Evolutionary conservation across 768 basidiomycete genomes (phyloP), one percentile per base, ranked within the genome.

Genomic region (Lentinula sp.): DNA sequence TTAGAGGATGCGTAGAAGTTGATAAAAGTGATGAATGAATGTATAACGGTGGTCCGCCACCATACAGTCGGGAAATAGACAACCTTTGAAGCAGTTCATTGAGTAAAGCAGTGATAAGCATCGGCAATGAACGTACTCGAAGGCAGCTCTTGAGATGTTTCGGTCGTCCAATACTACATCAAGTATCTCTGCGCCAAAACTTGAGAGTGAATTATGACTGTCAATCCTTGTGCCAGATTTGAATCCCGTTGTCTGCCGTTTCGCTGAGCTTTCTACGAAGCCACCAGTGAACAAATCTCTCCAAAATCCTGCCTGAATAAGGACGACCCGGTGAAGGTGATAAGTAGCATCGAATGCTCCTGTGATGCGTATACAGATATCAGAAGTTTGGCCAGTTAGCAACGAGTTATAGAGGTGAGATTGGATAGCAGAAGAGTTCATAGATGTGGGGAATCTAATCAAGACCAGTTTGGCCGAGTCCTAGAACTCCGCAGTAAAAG

Each of bases 231-330:
- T n/a, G 42, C n/a, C 42, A 43, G 42, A 43, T 23, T 37, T 37
- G 3, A 9, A 9, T 40, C 35, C 37, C 6, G 32, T 55, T 18
- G 53, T 13, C n/a, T 37, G 31, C 8, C 15, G 34, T 13, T 40
- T 55, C 18, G 4, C 53, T 8, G 73, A 69, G 1, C 88, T 86
- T 67, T 93, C 92, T 34, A 78, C 73, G 67, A 91, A 93, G 3
- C 88, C 91, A 1, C 85, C 82, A 0, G 89, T 91, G 73, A 96
- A 97, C 21, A 97, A 81, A 35, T 91, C 87, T 52, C 84, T 80
- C 74, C 96, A 95, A 80, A 93, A 97, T 10, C 89, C 94, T 61
- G n/a, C 54, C 57, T 96, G 95, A 46, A 93, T 92, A 62, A 96
- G 85, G 42, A 97, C 85, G 57, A 95, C 87, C 28, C 86, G 82